Base-by-base conservation (phyloP, 2,329 filamentous ascomycete species). In the Lasiodiplodia citricola region DNA sequence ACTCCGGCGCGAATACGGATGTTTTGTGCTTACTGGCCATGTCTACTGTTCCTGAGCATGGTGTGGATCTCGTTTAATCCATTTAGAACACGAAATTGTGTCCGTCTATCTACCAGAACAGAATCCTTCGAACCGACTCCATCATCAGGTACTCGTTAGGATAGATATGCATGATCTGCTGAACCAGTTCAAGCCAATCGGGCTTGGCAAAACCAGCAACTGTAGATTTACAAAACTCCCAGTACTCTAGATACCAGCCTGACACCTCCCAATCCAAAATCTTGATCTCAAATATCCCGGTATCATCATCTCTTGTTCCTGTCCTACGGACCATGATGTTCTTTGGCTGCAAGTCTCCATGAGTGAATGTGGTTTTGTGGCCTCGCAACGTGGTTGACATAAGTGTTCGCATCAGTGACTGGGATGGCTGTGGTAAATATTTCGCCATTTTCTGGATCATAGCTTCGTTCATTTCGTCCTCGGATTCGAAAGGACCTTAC, bases 171-270 rank as follows among this genome's bases (percentile, higher is more conserved):
- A 70, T 51, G 16, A 68, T 67, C 21, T 54, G 35, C 47, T 68
- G 51, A 28, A 68, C 65, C 37, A 69, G 54, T 35, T 68, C 58
- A 28, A 69, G 54, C 69, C 69, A 71, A 10, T 70, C 69, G 11
- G 58, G 25, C 25, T 58, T 41, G 52, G 68, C 68, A 25, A 69
- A 38, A 14, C 44, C 65, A 16, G 31, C 41, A 58, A 72, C 38
- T 31, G 69, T 69, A 13, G 70, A 66, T 21, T 72, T 70, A 55
- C 67, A 70, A 64, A 64, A 72, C 60, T 73, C 72, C 69, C 69
- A 72, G 62, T 71, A 72, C 21, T 72, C 71, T 8, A 71, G 72
- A 62, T 70, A 72, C 71, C 70, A 72, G 55, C 72, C 72, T 18
- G 70, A 68, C 16, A 64, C 51, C 51, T 71, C 70, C 72, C 71